Evolutionary conservation across 176 grass and related monocot genomes (phyloP), one percentile per base, ranked within the genome.

Genomic region (Oryza glumipatula): DNA sequence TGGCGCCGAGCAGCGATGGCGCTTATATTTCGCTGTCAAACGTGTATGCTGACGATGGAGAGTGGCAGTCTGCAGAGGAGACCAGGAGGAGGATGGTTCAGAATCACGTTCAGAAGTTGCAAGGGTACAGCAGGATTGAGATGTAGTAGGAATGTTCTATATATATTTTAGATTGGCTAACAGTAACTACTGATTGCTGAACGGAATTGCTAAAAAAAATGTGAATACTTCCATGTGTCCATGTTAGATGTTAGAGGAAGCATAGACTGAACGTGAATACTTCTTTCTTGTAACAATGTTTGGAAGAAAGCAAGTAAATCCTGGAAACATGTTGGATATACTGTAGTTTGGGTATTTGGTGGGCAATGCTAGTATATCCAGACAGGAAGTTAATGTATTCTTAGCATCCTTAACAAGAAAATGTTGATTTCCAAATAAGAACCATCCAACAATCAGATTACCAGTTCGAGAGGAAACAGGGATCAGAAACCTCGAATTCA

Each of bases 11-110:
- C 69, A 88, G 71, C 23, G 88, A 90, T 46, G 85, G 85, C 41
- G 68, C 81, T 21, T 90, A 93, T 48, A 85, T 89, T 15, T 73
- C 83, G 3, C 63, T 93, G 74, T 84, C 91, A 8, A 88, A 90
- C 79, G 38, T 80, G 14, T 90, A 90, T 6, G 86, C 92, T 76
- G 88, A 49, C 28, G 79, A 83, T 76, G 92, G 74, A 68, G 86
- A 87, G 19, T 93, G 92, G 92, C 75, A 84, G 71, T 82, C 44
- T 73, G 92, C 82, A 84, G 56, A 89, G 43, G 67, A 39, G 30
- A 30, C 56, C 28, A 91, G 92, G 76, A 84, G 65, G 58, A 77
- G 19, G 61, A 94, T 94, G 83, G 48, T 52, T 47, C 76, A 78
- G 69, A 89, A 82, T n/a, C 77, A 80, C 39, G 83, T 91, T 47